Evolutionary conservation across 805 yeast genomes (phyloP).

Genomic region (Yarrowia keelungensis): DNA sequence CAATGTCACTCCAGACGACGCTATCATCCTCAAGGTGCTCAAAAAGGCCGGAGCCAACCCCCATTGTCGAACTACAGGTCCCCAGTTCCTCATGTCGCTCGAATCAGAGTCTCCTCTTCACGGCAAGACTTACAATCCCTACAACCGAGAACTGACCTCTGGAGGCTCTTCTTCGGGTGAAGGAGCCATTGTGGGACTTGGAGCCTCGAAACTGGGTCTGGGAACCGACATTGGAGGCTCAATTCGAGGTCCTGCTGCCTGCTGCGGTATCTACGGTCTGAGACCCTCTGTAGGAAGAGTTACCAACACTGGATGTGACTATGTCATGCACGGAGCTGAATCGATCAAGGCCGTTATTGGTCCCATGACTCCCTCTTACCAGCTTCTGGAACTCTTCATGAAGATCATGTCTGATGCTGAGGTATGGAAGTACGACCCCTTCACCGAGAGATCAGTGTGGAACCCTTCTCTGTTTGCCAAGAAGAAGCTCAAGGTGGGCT

Average conservation of each 20-base stretch:
- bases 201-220: background rate
- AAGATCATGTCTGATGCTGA: conserved; percentile 10
- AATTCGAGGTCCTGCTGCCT: conserved; percentile 1
- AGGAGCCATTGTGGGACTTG: conserved; percentile 1
- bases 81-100: conserved; percentile 19
- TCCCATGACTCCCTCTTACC: background rate
- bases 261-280: conserved; percentile 1
- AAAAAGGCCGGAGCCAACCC: conserved; percentile 5
- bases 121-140: background rate
- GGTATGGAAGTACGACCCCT: conserved; percentile 1
- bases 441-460: background rate
- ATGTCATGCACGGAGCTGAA: conserved; percentile 1
- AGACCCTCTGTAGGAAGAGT: background rate
- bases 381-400: background rate
- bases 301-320: background rate
- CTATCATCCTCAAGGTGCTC: background rate
- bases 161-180: conserved; percentile 9
- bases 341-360: conserved; percentile 1
- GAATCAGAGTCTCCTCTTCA: conserved; percentile 1
- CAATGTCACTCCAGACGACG: background rate
- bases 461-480: background rate
- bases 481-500: background rate
- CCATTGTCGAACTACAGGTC: background rate
- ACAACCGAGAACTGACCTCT: conserved; percentile 7
- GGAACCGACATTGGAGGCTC: conserved; percentile 14